Base-by-base conservation (phyloP, 2,329 filamentous ascomycete species). In the Raffaelea arxii region DNA sequence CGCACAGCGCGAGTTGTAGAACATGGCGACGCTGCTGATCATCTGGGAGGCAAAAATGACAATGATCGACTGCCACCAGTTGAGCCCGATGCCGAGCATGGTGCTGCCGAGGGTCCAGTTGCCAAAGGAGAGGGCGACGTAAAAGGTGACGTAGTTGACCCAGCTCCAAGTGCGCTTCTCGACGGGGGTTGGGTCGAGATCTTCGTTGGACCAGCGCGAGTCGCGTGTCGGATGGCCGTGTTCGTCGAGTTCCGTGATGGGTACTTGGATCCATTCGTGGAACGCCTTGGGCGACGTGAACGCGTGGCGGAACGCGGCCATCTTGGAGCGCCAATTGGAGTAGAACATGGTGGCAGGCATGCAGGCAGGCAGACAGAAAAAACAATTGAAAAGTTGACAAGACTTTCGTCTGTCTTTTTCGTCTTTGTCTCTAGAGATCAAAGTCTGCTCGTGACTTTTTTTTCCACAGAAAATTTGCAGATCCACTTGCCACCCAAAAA, bases 31-130 rank as follows among this genome's bases (percentile, higher is more conserved):
- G 11, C 64, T 67, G 7, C 59, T 62, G 51, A 71, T 66, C 42
- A 63, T 25, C 49, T 68, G 65, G 27, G 62, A 65, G 32, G 64
- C 56, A 51, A 70, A 69, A 49, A 70, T 69, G 38, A 68, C 65
- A 10, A 71, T 36, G 43, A 68, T 67, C 23, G 60, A 51, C 53
- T 67, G 63, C 65, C 66, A 69, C 66, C 66, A 70, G 52, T 64
- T 68, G 37, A 70, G 56, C 4, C 67, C 67, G 41, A 68, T 63
- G 18, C 65, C 67, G 42, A 66, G 46, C 47, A 56, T 55, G 41
- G 51, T 53, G 44, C 58, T 59, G 12, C 65, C 66, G 41, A 66
- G 47, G 2, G 62, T 67, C 65, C 65, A 69, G 53, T 68, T 69
- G 49, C 61, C 62, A 50, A 68, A 66, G 16, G 59, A 63, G 25